Evolutionary conservation across 73 alveolate genomes (phyloP), one percentile per base, ranked within the genome.

Genomic region (Urostyla sp.): DNA sequence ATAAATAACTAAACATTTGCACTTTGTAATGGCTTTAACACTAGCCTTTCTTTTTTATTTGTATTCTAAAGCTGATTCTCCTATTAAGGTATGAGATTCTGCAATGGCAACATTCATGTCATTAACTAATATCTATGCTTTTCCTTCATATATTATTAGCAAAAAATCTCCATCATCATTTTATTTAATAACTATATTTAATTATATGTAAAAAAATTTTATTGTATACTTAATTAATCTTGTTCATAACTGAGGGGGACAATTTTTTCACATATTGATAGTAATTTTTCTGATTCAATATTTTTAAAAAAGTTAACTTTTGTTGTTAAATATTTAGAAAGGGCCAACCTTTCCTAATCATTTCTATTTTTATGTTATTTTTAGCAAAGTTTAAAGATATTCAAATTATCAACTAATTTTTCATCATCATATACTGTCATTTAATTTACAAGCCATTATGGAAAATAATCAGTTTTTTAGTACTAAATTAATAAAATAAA

Each of bases 1-100:
- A 28, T 45, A 77, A 15, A 77, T 34, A n/a, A 72, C 75, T 40
- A 77, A 28, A 35, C 89, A 77, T 60, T 49, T 77, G 30, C 80
- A 54, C 16, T 60, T 43, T 27, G 4, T 0, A 1, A 45, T 30
- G 38, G 89, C 89, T 0, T 45, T 28, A 7, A 77, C 81, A 13
- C 73, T 38, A 5, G 89, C 89, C 32, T 36, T 60, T 26, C 89
- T 59, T 37, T 45, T 61, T 48, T 40, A 32, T 60, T 34, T 44
- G 34, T 38, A 36, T 23, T 50, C 73, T 13, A 77, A 31, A 77
- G 89, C 80, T 20, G 80, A 57, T 27, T 77, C 89, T 5, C 89
- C 89, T 0, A 77, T 61, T 4, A 66, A 24, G 24, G 58, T 46
- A 24, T 60, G 73, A 11, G 57, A 46, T 0, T 61, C 72, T 0